These are phyloP conservation scores for Prillingera fragicola DNA, from an alignment of 1,284 basidiomycete genomes.

Conservation along the genomic window DNA sequence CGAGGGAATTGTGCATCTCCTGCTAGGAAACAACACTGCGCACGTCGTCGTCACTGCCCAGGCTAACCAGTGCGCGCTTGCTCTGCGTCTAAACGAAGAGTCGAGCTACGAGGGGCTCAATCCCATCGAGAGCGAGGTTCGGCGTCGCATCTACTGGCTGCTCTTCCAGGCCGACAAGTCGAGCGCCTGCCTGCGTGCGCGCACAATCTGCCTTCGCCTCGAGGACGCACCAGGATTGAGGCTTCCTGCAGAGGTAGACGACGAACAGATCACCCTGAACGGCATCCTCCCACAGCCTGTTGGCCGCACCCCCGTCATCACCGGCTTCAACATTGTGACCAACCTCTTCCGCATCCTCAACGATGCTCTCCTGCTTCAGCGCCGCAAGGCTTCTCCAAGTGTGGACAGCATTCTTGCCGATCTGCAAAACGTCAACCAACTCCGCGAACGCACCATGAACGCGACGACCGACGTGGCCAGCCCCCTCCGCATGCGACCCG, in stretches of 20 bases:
- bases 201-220: slow-evolving; percentile 32
- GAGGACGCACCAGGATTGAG: slow-evolving; percentile 31
- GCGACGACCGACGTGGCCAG: slow-evolving; percentile 23
- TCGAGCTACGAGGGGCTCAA: slow-evolving; percentile 35
- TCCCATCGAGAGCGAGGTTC: slow-evolving; percentile 37
- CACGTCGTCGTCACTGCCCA: slow-evolving; percentile 36
- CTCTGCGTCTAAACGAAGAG: slow-evolving; percentile 39
- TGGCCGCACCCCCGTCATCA: slow-evolving; percentile 34
- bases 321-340: slow-evolving; percentile 42
- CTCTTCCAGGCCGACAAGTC: slow-evolving; percentile 46
- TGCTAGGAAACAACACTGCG: slow-evolving; percentile 41
- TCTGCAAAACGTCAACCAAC: slow-evolving; percentile 30
- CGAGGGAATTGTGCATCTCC: slow-evolving; percentile 39
- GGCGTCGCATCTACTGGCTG: slow-evolving; percentile 39
- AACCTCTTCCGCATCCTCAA: slow-evolving; percentile 41
- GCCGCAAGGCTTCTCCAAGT: slow-evolving; percentile 26
- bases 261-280: slow-evolving; percentile 40
- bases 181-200: slow-evolving; percentile 34
- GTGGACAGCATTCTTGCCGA: slow-evolving; percentile 35
- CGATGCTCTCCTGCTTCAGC: slow-evolving; percentile 33
- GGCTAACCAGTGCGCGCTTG: slow-evolving; percentile 38
- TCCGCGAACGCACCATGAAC: slow-evolving; percentile 28
- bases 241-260: slow-evolving; percentile 43
- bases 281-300: slow-evolving; percentile 38
- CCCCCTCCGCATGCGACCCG: slow-evolving; percentile 25